These are phyloP conservation scores for Conticribra guillardii DNA, from an alignment of 108 stramenopile species.

Conservation along the genomic window DNA sequence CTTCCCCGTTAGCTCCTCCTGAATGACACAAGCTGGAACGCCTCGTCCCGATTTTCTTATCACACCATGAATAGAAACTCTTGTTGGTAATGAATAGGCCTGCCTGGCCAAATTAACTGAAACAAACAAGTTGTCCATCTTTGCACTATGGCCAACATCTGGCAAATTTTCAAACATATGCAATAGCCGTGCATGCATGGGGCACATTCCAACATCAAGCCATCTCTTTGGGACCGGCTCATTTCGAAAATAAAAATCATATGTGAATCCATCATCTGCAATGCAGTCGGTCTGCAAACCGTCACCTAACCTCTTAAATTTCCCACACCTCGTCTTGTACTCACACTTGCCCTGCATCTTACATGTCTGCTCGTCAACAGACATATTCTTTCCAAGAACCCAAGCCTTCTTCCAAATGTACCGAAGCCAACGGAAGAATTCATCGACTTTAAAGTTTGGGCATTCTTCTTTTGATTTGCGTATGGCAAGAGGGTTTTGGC, in stretches of 20 bases:
- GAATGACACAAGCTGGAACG: constrained; percentile 13
- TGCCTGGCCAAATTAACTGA: constrained; percentile 17
- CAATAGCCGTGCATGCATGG: constrained; percentile 20
- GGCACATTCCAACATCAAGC: constrained; percentile 9
- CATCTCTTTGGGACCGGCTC: constrained; percentile 13
- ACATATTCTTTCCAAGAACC: constrained; percentile 19
- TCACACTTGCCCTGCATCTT: constrained; percentile 26
- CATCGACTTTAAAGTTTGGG: constrained; percentile 25
- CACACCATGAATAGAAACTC: constrained; percentile 22
- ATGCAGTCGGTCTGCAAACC: constrained; percentile 12
- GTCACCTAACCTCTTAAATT: constrained; percentile 13
- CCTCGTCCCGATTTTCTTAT: constrained; percentile 18
- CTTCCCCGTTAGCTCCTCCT: constrained; percentile 33
- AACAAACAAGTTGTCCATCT: constrained; percentile 26
- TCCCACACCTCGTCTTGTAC: constrained; percentile 23
- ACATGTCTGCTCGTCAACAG: constrained; percentile 22
- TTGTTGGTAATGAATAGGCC: constrained; percentile 3
- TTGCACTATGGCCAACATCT: constrained; percentile 10
- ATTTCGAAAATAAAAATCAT: constrained; percentile 23
- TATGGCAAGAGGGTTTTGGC: constrained; percentile 17
- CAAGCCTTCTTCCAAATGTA: constrained; percentile 33
- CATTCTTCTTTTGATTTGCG: constrained; percentile 11
- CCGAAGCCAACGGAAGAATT: constrained; percentile 28
- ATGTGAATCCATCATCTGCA: constrained; percentile 27
- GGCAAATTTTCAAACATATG: constrained; percentile 25